phyloP scores from a whole-genome alignment of 139 green algal species.

The Chlorella sp. region DNA sequence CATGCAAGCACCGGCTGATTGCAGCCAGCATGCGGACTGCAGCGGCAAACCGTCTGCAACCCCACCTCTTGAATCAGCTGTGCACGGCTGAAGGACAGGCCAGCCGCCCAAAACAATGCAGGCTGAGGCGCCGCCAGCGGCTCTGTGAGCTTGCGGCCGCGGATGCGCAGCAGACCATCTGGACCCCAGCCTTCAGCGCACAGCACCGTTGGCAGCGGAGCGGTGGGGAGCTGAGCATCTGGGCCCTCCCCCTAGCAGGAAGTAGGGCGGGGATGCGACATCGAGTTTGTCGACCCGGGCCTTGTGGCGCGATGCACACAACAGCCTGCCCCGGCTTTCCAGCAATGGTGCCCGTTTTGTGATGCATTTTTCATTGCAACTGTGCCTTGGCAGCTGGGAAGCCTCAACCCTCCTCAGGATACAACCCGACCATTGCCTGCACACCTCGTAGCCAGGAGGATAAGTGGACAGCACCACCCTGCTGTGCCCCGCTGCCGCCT shows the following conservation, averaged over 20 bases:
- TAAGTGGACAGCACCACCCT: conserved; percentile 78
- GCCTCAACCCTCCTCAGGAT: too few species aligned
- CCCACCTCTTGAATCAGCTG: conserved; percentile 58
- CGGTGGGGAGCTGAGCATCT: conserved; percentile 38
- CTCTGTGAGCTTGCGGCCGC: conserved; percentile 20
- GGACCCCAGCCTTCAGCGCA: conserved; percentile 64
- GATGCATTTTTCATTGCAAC: too few species aligned
- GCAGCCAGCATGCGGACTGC: too few species aligned
- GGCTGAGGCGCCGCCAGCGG: conserved; percentile 46
- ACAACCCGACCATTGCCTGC: too few species aligned
- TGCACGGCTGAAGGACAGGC: conserved; percentile 72
- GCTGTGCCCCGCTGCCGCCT: conserved; percentile 4
- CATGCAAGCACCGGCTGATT: too few species aligned
- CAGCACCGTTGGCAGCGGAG: conserved; percentile 59
- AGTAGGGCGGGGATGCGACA: too few species aligned
- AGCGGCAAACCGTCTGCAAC: too few species aligned
- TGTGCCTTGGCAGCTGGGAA: too few species aligned
- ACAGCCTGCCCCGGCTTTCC: too few species aligned
- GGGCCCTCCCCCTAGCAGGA: conserved; percentile 49
- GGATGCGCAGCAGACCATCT: conserved; percentile 65
- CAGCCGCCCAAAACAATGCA: conserved; percentile 76
- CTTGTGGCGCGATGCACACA: too few species aligned
- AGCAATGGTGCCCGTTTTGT: too few species aligned
- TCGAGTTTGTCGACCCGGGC: too few species aligned
- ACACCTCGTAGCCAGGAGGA: conserved; percentile 64